Conservation (phyloP, 768 basidiomycete species). For the Lentinula sp. region DNA sequence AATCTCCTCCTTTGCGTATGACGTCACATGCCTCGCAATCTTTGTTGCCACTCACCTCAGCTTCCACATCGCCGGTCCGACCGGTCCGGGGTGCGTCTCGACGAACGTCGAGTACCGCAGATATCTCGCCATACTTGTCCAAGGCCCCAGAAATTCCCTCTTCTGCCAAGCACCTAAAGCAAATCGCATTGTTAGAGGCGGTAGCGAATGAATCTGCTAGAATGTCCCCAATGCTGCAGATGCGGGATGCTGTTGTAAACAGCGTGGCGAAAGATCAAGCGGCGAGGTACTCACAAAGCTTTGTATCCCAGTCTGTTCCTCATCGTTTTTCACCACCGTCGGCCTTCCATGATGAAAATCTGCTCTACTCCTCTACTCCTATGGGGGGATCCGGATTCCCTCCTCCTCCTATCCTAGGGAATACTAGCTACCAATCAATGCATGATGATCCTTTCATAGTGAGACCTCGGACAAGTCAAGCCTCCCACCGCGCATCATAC, state of each 20-base stretch:
- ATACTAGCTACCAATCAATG: constrained; percentile 4
- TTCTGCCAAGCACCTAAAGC: constrained; percentile 61
- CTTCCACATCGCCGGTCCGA: constrained; percentile 14
- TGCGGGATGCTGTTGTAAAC: constrained; percentile 11
- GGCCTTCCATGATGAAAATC: constrained; percentile 3
- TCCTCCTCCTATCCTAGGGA: constrained; percentile 3
- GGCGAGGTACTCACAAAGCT: not conserved
- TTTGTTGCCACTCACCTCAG: not conserved
- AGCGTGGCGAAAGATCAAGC: not conserved
- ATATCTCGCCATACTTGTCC: constrained; percentile 66
- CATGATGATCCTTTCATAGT: constrained; percentile 32
- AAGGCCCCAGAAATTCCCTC: constrained; percentile 47
- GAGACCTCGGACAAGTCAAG: constrained; percentile 43
- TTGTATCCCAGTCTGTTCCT: constrained; percentile 7
- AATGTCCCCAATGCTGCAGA: constrained; percentile 39
- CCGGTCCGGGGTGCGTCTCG: constrained; percentile 20
- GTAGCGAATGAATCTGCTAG: constrained; percentile 71
- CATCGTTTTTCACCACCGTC: not conserved
- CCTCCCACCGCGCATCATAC: constrained; percentile 25
- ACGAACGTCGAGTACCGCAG: constrained; percentile 46
- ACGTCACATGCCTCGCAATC: not conserved
- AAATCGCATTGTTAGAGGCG: constrained; percentile 63
- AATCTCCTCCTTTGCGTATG: constrained; percentile 2
- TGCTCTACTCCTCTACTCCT: not conserved
- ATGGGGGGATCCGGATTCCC: not conserved